Evolutionary conservation across 768 basidiomycete species (phyloP).

Genomic region (Auriculariales sp.): DNA sequence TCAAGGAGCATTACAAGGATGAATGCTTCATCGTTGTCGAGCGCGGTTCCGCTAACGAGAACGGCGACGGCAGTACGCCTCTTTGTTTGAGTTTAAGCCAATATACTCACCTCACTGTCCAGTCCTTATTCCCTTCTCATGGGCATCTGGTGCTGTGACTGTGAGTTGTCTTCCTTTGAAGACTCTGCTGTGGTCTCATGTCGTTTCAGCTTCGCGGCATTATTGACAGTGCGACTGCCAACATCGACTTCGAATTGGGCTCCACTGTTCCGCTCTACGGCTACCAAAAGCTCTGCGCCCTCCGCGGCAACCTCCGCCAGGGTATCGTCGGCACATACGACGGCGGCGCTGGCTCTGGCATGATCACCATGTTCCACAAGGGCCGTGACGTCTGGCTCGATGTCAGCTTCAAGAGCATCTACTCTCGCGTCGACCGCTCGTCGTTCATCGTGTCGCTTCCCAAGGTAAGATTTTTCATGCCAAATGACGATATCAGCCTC

Average conservation of each 20-base stretch:
- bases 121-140: background rate
- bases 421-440: background rate
- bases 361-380: constrained; percentile 1
- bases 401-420: background rate
- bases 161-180: background rate
- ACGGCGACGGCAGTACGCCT: constrained; percentile 1
- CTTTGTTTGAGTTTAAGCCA: background rate
- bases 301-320: background rate
- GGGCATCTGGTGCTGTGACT: background rate
- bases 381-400: constrained; percentile 1
- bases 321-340: background rate
- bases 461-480: background rate
- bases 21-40: background rate
- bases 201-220: background rate
- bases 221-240: background rate
- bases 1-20: background rate
- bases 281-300: background rate
- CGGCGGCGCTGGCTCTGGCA: background rate
- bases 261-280: background rate
- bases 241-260: constrained; percentile 1
- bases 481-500: too few species aligned
- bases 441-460: background rate
- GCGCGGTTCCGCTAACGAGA: background rate
- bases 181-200: background rate
- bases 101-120: background rate